Evolutionary conservation across 345 rosid genomes (phyloP).

Genomic region (Reutealis trisperma): DNA sequence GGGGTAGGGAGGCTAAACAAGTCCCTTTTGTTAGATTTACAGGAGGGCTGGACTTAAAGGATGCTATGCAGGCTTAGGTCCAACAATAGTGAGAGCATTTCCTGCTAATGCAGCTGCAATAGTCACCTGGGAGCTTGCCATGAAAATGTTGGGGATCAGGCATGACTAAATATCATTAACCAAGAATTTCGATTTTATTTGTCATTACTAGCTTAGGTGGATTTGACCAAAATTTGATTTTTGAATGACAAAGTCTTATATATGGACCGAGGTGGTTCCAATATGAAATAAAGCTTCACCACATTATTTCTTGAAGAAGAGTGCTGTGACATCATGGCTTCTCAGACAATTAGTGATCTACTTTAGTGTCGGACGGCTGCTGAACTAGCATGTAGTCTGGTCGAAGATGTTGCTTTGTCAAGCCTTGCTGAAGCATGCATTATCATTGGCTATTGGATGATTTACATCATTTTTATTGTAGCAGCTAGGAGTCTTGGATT

Average conservation of each 20-base stretch:
- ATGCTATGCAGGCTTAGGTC: conserved; percentile 88
- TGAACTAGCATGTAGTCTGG: not conserved
- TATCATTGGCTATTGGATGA: not conserved
- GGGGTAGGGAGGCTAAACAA: conserved; percentile 8
- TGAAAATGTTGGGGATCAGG: conserved; percentile 69
- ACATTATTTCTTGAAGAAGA: not conserved
- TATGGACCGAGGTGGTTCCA: not conserved
- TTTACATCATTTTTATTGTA: not conserved
- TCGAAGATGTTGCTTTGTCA: conserved; percentile 3
- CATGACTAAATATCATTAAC: conserved; percentile 32
- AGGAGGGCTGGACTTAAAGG: conserved; percentile 77
- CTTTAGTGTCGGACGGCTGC: conserved; percentile 7
- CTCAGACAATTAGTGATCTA: not conserved
- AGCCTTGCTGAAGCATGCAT: not conserved
- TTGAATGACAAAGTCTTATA: not conserved
- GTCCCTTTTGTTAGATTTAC: conserved; percentile 51
- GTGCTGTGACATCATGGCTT: not conserved
- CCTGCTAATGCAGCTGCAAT: conserved; percentile 98
- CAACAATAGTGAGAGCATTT: conserved; percentile 82
- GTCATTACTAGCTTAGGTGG: conserved; percentile 15
- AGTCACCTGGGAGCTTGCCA: conserved; percentile 91
- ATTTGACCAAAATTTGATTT: not conserved
- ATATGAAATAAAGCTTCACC: not conserved
- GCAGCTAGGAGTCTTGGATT: not conserved
- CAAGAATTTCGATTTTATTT: conserved; percentile 7